A percentile compares a stretch with the other conserved stretches of the same genome.
These are phyloP conservation scores for Candida sanyiensis DNA, from an alignment of 805 yeast genomes.

Conservation along the genomic window DNA sequence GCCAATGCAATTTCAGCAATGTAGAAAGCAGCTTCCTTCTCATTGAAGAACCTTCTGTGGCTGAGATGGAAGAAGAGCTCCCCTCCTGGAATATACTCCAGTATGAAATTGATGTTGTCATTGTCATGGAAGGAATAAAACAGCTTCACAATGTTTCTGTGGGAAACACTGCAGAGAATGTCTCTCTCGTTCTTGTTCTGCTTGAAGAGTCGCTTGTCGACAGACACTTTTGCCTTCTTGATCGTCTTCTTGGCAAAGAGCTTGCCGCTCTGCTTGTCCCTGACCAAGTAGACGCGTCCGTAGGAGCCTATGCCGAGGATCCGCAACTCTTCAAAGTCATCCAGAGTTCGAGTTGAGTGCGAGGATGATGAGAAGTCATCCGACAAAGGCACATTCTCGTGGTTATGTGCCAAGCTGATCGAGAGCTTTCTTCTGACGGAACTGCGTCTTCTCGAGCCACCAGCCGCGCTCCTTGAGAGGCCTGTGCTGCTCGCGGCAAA, in stretches of 20 bases:
- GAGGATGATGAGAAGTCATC: constrained; percentile 11
- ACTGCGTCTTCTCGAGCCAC: constrained; percentile 11
- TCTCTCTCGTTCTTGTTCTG: constrained; percentile 75
- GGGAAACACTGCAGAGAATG: constrained; percentile 63
- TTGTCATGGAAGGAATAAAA: constrained; percentile 81
- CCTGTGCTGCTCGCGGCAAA: neutral
- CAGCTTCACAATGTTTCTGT: constrained; percentile 76
- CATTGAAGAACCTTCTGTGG: constrained; percentile 39
- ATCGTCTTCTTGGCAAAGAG: constrained; percentile 84
- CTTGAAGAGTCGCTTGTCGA: constrained; percentile 47
- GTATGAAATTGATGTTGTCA: constrained; percentile 63
- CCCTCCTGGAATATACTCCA: constrained; percentile 88
- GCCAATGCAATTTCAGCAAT: constrained; percentile 80
- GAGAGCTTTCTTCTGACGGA: constrained; percentile 19
- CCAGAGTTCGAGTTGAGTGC: constrained; percentile 17
- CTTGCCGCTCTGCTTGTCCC: constrained; percentile 51
- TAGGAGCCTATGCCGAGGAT: constrained; percentile 84
- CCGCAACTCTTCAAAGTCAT: constrained; percentile 63
- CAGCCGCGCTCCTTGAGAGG: neutral
- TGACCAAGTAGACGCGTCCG: constrained; percentile 79
- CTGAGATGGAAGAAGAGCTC: constrained; percentile 53
- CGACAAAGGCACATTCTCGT: constrained; percentile 11
- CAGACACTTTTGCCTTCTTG: constrained; percentile 71
- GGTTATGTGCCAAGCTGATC: constrained; percentile 12
- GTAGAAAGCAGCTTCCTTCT: constrained; percentile 67